phyloP scores from a whole-genome alignment of 495 filamentous ascomycete genomes.

The Daldinia caldariorum region DNA sequence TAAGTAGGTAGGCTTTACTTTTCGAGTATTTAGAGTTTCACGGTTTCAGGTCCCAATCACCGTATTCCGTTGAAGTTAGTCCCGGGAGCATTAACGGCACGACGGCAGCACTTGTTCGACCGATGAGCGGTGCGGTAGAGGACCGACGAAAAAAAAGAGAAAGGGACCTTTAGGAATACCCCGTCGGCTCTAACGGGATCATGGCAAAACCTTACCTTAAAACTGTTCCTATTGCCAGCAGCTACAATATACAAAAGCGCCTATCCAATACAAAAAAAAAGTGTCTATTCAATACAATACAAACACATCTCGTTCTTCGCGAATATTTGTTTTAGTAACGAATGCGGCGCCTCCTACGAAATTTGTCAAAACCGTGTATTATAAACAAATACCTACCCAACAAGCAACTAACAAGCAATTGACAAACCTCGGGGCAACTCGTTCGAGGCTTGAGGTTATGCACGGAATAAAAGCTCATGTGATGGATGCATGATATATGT shows the following conservation, averaged over 20 bases:
- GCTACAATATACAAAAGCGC: background rate
- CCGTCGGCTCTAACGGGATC: conserved; percentile 25
- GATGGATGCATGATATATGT: too few species aligned
- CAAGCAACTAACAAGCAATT: conserved; percentile 4
- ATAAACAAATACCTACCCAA: conserved; percentile 14
- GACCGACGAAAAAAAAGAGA: background rate
- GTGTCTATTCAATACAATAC: background rate
- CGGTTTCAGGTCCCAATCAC: too few species aligned
- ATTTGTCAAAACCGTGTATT: conserved; percentile 4
- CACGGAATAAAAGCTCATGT: background rate
- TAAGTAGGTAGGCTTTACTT: too few species aligned
- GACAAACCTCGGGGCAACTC: background rate
- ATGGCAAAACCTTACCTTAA: conserved; percentile 16
- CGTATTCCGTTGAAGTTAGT: too few species aligned
- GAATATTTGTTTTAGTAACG: conserved; percentile 2
- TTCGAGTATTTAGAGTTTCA: too few species aligned
- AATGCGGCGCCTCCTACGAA: conserved; percentile 4
- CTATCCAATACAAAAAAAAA: background rate
- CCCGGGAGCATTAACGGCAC: too few species aligned
- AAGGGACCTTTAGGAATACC: too few species aligned
- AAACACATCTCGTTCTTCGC: background rate
- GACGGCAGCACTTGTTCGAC: conserved; percentile 35
- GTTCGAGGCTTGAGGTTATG: background rate
- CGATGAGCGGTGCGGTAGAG: conserved; percentile 10
- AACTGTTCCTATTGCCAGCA: background rate